Base-by-base conservation (phyloP, 768 basidiomycete species). In the Suillus subaureus region DNA sequence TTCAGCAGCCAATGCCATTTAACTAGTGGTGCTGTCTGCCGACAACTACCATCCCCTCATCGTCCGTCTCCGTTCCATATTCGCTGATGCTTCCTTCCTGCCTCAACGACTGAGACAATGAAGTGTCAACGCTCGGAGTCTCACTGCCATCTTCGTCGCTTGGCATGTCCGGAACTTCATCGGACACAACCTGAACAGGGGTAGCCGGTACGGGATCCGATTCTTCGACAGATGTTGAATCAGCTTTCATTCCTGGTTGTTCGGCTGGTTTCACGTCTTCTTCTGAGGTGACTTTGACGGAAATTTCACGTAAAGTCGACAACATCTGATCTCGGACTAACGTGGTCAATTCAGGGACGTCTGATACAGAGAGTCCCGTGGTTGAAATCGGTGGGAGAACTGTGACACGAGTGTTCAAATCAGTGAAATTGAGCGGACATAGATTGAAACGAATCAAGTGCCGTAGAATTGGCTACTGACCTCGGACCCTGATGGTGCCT, bases 361-460 rank as follows among this genome's bases (percentile, higher is more conserved):
- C 96, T 11, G 83, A 84, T 1, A 82, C 72, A 5, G 89, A 89
- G 57, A 96, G 76, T 3, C 89, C 91, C 16, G 81, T 76, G 1
- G 97, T 99, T 13, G 87, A 77, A 57, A 97, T 85, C 0, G 97
- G 94, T 18, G 95, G 92, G n/a, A 99, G 86, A 58, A 98, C 97
- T 98, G 72, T 43, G 31, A 49, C 57, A 63, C 61, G 55, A 58
- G 37, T 28, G 31, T 64, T 26, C 16, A 49, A 49, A 67, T 68
- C 62, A 65, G 61, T 56, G 55, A 51, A 28, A 65, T 55, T 63
- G 61, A 67, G 54, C 62, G 61, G 47, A 52, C 37, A 42, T 63
- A 45, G 26, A 66, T 21, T 21, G 13, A 55, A 43, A 39, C 1
- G 60, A 39, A 21, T 26, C 4, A 39, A 42, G 45, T 15, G 52